Evolutionary conservation across 73 alveolate species (phyloP).

Genomic region (Tetrahymena thermophila): DNA sequence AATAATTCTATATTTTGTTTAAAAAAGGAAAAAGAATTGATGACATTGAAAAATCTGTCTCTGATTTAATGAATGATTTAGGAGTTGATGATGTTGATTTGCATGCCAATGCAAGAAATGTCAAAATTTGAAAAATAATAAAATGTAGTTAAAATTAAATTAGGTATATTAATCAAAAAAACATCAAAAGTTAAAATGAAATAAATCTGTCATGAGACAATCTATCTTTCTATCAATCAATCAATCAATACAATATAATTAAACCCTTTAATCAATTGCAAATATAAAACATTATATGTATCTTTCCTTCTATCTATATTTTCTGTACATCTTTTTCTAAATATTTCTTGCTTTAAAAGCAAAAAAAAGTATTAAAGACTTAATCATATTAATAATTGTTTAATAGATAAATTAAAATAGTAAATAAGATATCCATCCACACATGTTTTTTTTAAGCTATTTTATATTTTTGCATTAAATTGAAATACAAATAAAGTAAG

Average conservation of each 20-base stretch:
- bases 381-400: too few species aligned
- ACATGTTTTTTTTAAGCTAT: too few species aligned
- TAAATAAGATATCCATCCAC: too few species aligned
- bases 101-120: neutral
- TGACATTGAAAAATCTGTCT: slow-evolving; percentile 36
- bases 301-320: too few species aligned
- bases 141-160: neutral
- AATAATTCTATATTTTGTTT: neutral
- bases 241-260: neutral
- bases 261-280: neutral
- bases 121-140: neutral
- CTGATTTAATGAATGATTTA: slow-evolving; percentile 33
- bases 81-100: slow-evolving; percentile 16
- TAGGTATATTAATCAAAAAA: neutral
- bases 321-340: too few species aligned
- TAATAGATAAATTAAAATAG: too few species aligned
- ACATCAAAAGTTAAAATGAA: neutral
- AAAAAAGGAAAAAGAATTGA: slow-evolving; percentile 33
- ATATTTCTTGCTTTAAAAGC: too few species aligned
- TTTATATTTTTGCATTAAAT: too few species aligned
- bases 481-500: too few species aligned
- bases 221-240: too few species aligned
- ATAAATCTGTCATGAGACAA: neutral
- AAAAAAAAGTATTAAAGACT: too few species aligned
- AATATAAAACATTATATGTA: too few species aligned